phyloP scores from a whole-genome alignment of 208 protist genomes.

The Naegleria fowleri region DNA sequence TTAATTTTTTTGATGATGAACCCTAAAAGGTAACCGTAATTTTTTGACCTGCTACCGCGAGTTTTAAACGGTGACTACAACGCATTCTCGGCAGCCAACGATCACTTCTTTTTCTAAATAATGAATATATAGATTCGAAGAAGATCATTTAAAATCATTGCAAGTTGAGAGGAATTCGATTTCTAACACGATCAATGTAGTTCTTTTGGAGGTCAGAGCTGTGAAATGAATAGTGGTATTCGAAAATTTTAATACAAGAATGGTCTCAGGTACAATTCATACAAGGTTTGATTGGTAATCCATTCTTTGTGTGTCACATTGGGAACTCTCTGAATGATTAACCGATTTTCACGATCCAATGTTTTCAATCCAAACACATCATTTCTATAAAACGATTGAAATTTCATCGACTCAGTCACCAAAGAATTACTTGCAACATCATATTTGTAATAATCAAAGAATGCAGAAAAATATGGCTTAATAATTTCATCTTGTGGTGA shows the following conservation, averaged over 20 bases:
- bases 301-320: background rate
- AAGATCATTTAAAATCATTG: too few relatives aligned
- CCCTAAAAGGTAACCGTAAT: too few relatives aligned
- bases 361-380: conserved; percentile 14
- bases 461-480: background rate
- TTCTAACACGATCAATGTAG: too few relatives aligned
- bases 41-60: too few relatives aligned
- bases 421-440: background rate
- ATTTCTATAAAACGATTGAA: background rate
- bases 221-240: too few relatives aligned
- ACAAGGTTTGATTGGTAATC: background rate
- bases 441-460: background rate
- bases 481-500: conserved; percentile 7
- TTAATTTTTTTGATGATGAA: too few relatives aligned
- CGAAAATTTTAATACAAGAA: background rate
- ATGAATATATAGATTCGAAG: too few relatives aligned
- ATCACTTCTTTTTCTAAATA: too few relatives aligned
- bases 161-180: too few relatives aligned
- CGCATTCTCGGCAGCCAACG: too few relatives aligned
- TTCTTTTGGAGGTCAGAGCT: too few relatives aligned
- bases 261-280: background rate
- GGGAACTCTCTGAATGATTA: background rate
- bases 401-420: background rate
- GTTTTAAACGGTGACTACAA: too few relatives aligned
- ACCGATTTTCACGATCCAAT: background rate